Percentiles rank a stretch among this genome's conserved stretches.
Conservation (phyloP, 1,284 basidiomycete species). For the Sparassis latifolia region DNA sequence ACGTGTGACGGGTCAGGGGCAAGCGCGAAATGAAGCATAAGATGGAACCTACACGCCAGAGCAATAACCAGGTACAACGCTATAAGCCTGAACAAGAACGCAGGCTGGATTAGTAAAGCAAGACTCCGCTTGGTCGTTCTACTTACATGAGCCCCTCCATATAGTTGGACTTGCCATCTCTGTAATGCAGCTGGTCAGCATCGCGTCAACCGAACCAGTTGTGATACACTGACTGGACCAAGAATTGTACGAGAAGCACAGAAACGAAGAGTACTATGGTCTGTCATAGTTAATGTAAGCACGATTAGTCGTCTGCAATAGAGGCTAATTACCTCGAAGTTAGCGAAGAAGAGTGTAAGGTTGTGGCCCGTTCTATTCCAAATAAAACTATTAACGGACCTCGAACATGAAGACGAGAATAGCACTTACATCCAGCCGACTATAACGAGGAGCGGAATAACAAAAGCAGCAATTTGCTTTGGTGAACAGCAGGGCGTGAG, state of each 20-base stretch:
- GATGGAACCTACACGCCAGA: conserved; percentile 19
- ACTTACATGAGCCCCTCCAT: conserved; percentile 82
- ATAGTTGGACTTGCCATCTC: conserved; percentile 80
- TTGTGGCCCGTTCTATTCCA: conserved; percentile 58
- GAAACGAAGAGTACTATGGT: conserved; percentile 83
- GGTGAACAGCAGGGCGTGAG: no score
- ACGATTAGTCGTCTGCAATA: not conserved
- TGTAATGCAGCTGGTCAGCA: conserved; percentile 24
- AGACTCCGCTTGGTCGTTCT: no score
- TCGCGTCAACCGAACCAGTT: not conserved
- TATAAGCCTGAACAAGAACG: conserved; percentile 27
- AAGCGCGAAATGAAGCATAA: not conserved
- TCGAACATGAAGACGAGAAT: not conserved
- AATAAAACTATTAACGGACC: not conserved
- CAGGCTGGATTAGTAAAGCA: no score
- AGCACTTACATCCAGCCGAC: conserved; percentile 77
- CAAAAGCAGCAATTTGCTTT: conserved; percentile 86
- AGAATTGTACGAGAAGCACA: conserved; percentile 75
- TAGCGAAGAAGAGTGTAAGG: conserved; percentile 78
- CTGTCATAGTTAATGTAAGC: conserved; percentile 29
- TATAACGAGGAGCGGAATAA: conserved; percentile 79
- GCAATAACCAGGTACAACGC: conserved; percentile 28
- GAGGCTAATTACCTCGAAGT: conserved; percentile 55
- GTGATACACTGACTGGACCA: conserved; percentile 54
- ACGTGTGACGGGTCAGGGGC: not conserved